Evolutionary conservation across 768 basidiomycete species (phyloP), one percentile per base, ranked within the genome.

Genomic region (Rhodotorula diobovata): DNA sequence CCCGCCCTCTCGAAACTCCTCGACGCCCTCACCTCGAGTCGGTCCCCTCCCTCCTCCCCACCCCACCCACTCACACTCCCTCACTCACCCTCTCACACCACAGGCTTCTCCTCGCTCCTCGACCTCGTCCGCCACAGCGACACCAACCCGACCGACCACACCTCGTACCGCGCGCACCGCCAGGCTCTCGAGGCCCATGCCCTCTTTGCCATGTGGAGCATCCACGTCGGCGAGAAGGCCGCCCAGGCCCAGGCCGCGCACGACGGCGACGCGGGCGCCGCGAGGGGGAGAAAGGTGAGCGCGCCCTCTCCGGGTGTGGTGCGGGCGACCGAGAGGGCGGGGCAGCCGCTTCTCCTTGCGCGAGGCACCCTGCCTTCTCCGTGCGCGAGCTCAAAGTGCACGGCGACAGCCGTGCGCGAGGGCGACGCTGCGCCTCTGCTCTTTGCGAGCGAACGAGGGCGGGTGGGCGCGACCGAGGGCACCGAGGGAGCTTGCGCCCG

Each of bases 161-260:
- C 60, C 85, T 87, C 68, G 83, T 88, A 67, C 82, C 84, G 3
- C 84, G 85, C 76, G 80, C 92, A 93, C 80, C 90, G 88, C 79
- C 73, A 79, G 7, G 86, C 91, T 0, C 83, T 99, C 70, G 96
- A 98, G 80, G 88, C 90, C 84, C 97, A 91, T 79, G 90, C 89
- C 14, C 97, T 98, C 79, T 82, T 97, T 35, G 81, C 96, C n/a
- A 85, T 88, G 70, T 97, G 93, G 93, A 94, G 94, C 78, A 89
- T 91, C 25, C 81, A 83, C 20, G 87, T 87, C 0, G 89, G 88
- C 2, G 93, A 95, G 80, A 89, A 88, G 74, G 86, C 89, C 68
- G 89, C 88, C 55, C 82, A 82, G 12, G 78, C 83, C 21, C 85
- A 82, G 54, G 83, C 82, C 11, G 85, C 85, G 21, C 83, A 84